Evolutionary conservation across 805 yeast species (phyloP).

Genomic region (Isabelozyma rhagii): DNA sequence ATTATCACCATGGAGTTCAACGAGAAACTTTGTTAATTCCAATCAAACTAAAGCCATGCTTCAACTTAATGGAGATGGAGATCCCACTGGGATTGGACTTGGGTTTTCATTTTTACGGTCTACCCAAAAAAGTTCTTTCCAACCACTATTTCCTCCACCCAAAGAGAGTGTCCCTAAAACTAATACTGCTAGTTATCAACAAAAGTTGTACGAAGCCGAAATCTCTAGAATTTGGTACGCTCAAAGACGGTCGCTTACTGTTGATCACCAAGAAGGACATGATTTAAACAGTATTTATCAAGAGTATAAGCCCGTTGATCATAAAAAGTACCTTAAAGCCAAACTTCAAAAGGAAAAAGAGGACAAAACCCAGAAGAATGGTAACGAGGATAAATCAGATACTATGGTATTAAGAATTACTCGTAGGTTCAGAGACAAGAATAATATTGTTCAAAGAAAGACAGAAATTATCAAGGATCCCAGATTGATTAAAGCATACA

Average conservation of each 20-base stretch:
- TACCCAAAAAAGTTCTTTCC: constrained; percentile 92
- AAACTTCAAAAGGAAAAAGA: constrained; percentile 31
- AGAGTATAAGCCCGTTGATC: constrained; percentile 37
- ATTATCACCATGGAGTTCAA: constrained; percentile 90
- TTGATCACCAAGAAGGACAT: constrained; percentile 33
- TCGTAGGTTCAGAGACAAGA: constrained; percentile 75
- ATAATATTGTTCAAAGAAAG: constrained; percentile 80
- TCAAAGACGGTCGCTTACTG: constrained; percentile 60
- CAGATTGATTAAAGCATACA: constrained; percentile 79
- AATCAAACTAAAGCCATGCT: constrained; percentile 97
- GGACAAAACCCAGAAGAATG: constrained; percentile 25
- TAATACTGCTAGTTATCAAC: constrained; percentile 57
- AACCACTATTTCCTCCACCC: constrained; percentile 34
- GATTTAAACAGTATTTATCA: constrained; percentile 34
- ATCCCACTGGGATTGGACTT: constrained; percentile 87
- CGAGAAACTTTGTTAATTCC: constrained; percentile 86
- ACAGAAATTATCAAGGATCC: constrained; percentile 81
- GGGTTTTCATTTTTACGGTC: constrained; percentile 86
- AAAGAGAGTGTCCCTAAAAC: constrained; percentile 37
- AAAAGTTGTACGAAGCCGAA: constrained; percentile 88
- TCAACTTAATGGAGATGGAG: constrained; percentile 91
- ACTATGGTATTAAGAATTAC: constrained; percentile 50
- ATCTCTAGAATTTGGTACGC: constrained; percentile 85
- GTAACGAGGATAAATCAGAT: constrained; percentile 12
- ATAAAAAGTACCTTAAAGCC: constrained; percentile 26